A percentile compares a stretch with the other conserved stretches of the same genome.
Conservation (phyloP, 352 stramenopile species). For the Phytophthora niederhauseri region DNA sequence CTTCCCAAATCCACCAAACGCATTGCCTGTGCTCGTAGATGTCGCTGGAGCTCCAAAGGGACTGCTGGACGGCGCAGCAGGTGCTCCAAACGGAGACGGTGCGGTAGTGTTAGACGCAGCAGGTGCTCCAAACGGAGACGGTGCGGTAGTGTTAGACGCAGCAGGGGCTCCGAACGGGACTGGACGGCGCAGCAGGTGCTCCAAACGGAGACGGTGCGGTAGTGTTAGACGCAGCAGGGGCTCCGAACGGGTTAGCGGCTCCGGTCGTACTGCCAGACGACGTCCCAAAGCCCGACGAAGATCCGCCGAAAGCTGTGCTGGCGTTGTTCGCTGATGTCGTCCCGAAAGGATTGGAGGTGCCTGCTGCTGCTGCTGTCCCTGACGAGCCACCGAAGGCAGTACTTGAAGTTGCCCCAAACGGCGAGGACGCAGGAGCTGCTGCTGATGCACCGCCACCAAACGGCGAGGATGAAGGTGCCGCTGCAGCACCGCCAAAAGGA, state of each 20-base stretch:
- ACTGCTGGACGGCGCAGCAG: conserved; percentile 30
- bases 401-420: conserved; percentile 29
- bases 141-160: conserved; percentile 12
- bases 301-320: conserved; percentile 23
- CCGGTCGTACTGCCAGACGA: conserved; percentile 18
- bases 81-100: conserved; percentile 29
- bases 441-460: conserved; percentile 19
- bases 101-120: conserved; percentile 16
- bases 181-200: conserved; percentile 23
- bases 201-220: conserved; percentile 27
- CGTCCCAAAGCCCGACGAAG: conserved; percentile 22
- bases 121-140: conserved; percentile 30
- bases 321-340: conserved; percentile 10
- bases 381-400: conserved; percentile 29
- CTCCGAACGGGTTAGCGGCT: conserved; percentile 27
- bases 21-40: conserved; percentile 15
- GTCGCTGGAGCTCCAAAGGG: conserved; percentile 23
- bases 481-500: conserved; percentile 25
- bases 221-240: conserved; percentile 16
- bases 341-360: conserved; percentile 28
- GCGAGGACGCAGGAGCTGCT: conserved; percentile 14
- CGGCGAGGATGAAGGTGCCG: conserved; percentile 21
- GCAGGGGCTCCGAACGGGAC: conserved; percentile 27
- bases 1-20: conserved; percentile 22
- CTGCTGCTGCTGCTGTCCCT: conserved; percentile 14